Evolutionary conservation across 768 basidiomycete genomes (phyloP), one percentile per base, ranked within the genome.

Genomic region (Collybia nuda): DNA sequence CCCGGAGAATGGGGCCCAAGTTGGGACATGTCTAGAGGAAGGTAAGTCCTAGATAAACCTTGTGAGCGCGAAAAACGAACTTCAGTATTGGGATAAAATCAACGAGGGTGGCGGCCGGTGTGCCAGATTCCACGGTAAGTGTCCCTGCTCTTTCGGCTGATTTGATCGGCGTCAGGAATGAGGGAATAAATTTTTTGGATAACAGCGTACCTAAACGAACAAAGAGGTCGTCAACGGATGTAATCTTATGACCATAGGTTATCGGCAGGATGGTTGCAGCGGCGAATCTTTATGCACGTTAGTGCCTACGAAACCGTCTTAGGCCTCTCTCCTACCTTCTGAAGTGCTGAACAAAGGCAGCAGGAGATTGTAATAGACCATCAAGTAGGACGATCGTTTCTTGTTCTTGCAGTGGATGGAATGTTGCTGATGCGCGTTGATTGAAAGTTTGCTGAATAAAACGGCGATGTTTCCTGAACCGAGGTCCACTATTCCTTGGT

Each of bases 391-490:
- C 66, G n/a, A 71, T 53, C 6, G 67, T 64, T 55, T 77, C 75
- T 61, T 71, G 70, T 55, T 70, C 63, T 55, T 78, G 76, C 4
- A 79, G 61, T 24, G 74, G 72, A 21, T 64, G 68, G 54, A 76
- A 71, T 46, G 61, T 60, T 47, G 60, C 44, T n/a, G 71, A 59
- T 15, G 73, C 72, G 50, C 67, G 66, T 41, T 72, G 70, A 59
- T 79, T 79, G 58, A 80, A 80, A 24, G 67, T 64, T 53, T 76
- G 70, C 45, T 79, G 75, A 36, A 79, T 74, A 55, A 76, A 77
- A 14, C 77, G 74, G 40, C 77, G 72, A 59, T 80, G 78, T 62
- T 73, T 78, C 52, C 78, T 68, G 59, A 80, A 78, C 37, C 74
- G 70, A n/a, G 72, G 74, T 28, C 78, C 78, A 59, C 77, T 78